These are phyloP conservation scores for Phialemoniopsis sp. DNA, from an alignment of 2,329 filamentous ascomycete genomes.

Conservation along the genomic window DNA sequence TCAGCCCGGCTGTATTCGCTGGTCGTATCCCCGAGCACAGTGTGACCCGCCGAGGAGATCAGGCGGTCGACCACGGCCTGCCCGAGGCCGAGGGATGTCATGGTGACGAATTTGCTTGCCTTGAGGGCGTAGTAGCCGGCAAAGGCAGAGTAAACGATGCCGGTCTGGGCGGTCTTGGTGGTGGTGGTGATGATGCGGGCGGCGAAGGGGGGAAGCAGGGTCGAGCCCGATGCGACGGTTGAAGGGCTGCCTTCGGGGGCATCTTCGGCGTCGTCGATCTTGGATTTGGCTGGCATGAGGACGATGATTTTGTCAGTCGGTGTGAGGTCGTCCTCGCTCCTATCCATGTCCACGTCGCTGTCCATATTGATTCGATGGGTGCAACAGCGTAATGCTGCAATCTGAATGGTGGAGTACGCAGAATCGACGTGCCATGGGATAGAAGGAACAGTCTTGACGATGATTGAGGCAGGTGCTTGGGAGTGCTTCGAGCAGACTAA, in stretches of 20 bases:
- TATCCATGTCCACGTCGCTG: no score
- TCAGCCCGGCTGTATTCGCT: constrained; percentile 18
- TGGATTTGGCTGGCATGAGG: neutral
- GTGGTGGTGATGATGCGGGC: constrained; percentile 58
- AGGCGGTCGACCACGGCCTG: constrained; percentile 51
- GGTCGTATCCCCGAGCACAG: constrained; percentile 22
- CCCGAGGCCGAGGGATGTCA: constrained; percentile 54
- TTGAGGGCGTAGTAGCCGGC: constrained; percentile 47
- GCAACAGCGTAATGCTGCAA: no score
- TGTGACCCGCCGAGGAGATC: constrained; percentile 46
- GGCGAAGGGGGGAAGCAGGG: constrained; percentile 49
- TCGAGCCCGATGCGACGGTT: constrained; percentile 3
- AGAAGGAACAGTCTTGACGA: no score
- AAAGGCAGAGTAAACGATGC: constrained; percentile 48
- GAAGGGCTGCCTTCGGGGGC: neutral
- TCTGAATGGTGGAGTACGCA: no score
- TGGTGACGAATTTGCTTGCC: constrained; percentile 49
- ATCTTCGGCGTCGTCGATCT: neutral
- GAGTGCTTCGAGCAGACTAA: no score
- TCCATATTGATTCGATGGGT: no score
- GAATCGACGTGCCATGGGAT: no score
- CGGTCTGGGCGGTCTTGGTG: constrained; percentile 55
- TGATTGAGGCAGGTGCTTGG: no score
- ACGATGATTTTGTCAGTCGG: no score
- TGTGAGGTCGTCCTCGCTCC: no score